Base-by-base conservation (phyloP, 2,329 filamentous ascomycete genomes). In the Ceratocystiopsis sp. region DNA sequence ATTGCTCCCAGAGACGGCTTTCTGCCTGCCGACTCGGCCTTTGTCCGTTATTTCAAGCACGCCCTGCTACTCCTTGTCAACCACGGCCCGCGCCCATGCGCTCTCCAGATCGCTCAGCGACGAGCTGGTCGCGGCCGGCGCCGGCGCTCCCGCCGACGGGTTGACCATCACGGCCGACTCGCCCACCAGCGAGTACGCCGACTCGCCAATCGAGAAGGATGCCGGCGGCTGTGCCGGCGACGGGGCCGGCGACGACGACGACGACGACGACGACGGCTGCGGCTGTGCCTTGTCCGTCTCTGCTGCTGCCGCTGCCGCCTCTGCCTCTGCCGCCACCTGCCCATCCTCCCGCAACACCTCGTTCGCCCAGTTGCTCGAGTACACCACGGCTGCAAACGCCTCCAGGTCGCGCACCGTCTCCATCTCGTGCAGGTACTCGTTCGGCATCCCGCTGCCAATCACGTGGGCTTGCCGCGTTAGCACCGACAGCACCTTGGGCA, bases 401-500 rank as follows among this genome's bases (percentile, higher is more conserved):
- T 87, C 81, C 11, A 93, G 67, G 48, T 87, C 82, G 25, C 71
- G 68, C 35, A 87, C 80, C 42, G 69, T 61, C 60, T 93, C 84
- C 69, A 93, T 84, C 35, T 78, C 75, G 52, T 77, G 71, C 32
- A 82, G 66, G 56, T 82, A 82, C 63, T 72, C 78, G 59, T 73
- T 84, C 45, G 71, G 76, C 61, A 75, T 72, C 52, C 84, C 84
- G 54, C 80, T 79, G 42, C 87, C 89, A 51, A 98, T 93, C 43
- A 69, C 72, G 59, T 94, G 87, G 6, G 89, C 89, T 64, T 98
- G 87, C 51, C 85, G 76, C 35, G 86, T 91, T 53, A 96, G 73
- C 7, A 93, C 80, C 3, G 89, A 93, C 34, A 98, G 68, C 42
- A 93, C 80, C 60, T 84, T 93, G 39, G 91, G 91, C 36, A 98